Evolutionary conservation across 2,329 filamentous ascomycete species (phyloP), one percentile per base, ranked within the genome.

Genomic region (Dothistroma septosporum): DNA sequence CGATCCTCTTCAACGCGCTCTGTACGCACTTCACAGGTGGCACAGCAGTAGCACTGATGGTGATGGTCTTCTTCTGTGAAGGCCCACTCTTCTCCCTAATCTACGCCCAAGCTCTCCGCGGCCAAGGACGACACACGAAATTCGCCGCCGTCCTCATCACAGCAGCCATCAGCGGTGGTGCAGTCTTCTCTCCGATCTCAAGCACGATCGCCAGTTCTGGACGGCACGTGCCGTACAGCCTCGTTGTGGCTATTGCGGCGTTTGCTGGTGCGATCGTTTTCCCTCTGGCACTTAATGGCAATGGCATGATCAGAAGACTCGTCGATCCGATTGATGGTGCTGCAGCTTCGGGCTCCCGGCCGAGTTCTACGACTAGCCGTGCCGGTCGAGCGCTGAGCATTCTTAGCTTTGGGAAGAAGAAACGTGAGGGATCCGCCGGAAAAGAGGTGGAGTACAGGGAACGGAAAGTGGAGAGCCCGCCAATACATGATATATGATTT

Each of bases 31-130:
- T 78, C 1, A 70, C 73, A 2, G 80, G 79, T 10, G 66, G 74
- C 4, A 70, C 75, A 0, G 80, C 78, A 5, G 74, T 82, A 2
- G 76, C 77, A 1, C 77, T 82, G 69, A 72, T 79, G 14, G 74
- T 84, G 57, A 73, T 86, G 64, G 67, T 83, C 52, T 85, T 82
- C 69, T 81, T 86, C 64, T 85, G 85, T 65, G 83, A 87, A 73
- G 84, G 83, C 10, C 84, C 85, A 4, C 75, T 83, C 2, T 87
- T 86, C 72, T 78, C 81, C 46, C 79, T 84, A 53, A 82, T 85
- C 58, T 87, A 82, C 64, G 83, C 82, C 12, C 82, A 84, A 62
- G 76, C 78, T 2, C 76, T 87, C 10, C 82, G 84, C 22, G 85
- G 85, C 9, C 77, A 85, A 64, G 84, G 83, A 6, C 76, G 72